phyloP scores from a whole-genome alignment of 495 filamentous ascomycete genomes.

The Penicillium roqueforti region DNA sequence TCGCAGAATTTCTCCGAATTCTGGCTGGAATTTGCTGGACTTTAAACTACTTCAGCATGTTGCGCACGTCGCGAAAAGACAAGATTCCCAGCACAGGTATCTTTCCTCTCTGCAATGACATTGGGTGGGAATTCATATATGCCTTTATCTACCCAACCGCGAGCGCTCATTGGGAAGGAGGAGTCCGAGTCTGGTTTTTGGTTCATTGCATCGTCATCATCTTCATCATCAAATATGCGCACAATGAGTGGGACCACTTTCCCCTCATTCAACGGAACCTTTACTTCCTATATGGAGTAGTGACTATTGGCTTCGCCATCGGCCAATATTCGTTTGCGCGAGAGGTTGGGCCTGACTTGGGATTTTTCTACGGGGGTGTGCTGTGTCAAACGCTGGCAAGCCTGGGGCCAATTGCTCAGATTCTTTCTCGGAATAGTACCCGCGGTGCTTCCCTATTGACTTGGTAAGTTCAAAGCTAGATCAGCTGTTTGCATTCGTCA shows the following conservation, averaged over 20 bases:
- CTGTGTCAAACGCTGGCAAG: conserved; percentile 1
- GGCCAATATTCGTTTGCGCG: background rate
- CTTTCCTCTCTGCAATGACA: background rate
- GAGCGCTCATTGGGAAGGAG: conserved; percentile 3
- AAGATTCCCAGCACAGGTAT: background rate
- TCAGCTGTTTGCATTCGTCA: background rate
- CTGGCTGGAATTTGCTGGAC: conserved; percentile 1
- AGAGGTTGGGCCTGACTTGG: background rate
- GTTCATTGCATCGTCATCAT: background rate
- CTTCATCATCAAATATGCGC: background rate
- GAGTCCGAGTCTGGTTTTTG: background rate
- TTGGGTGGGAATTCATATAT: conserved; percentile 1
- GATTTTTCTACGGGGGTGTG: conserved; percentile 1
- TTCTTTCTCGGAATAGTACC: background rate
- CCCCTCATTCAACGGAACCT: background rate
- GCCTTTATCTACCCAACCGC: background rate
- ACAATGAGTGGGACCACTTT: background rate
- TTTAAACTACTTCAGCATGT: conserved; percentile 4
- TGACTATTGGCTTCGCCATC: background rate
- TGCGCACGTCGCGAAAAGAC: background rate
- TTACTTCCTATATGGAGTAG: background rate
- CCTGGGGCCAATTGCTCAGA: background rate
- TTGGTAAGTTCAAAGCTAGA: background rate
- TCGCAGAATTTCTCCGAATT: background rate
- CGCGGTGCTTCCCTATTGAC: background rate